These are phyloP conservation scores for Solanum gracilifrons DNA, from an alignment of 257 asterid species.

Conservation along the genomic window DNA sequence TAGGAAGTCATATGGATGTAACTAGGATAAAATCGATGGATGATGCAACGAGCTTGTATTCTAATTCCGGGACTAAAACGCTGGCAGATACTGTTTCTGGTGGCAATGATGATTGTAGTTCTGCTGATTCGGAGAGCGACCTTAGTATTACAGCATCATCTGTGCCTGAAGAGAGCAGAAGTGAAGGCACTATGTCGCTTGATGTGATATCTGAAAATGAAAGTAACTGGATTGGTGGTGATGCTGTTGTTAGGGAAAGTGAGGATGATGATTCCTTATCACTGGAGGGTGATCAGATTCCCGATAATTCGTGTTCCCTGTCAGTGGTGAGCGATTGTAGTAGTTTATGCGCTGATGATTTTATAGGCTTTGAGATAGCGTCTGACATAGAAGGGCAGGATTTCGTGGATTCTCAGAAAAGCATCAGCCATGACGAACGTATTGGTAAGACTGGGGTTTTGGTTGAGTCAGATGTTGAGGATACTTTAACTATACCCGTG, in stretches of 20 bases:
- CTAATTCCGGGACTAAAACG: constrained; percentile 21
- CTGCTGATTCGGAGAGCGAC: constrained; percentile 13
- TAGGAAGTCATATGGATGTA: constrained; percentile 30
- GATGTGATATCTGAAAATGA: constrained; percentile 11
- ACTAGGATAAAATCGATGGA: constrained; percentile 29
- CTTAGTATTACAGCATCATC: constrained; percentile 14
- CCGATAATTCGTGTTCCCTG: constrained; percentile 49
- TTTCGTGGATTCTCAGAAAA: constrained; percentile 29
- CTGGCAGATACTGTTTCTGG: constrained; percentile 23
- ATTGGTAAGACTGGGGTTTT: constrained; percentile 15
- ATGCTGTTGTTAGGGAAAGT: constrained; percentile 31
- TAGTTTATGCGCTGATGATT: constrained; percentile 79
- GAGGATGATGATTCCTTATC: constrained; percentile 55
- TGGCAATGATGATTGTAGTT: constrained; percentile 12
- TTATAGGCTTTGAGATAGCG: constrained; percentile 31
- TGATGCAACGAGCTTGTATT: constrained; percentile 18
- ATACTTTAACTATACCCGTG: constrained; percentile 14
- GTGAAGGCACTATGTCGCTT: constrained; percentile 11
- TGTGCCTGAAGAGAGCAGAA: constrained; percentile 14
- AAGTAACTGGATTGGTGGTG: constrained; percentile 30
- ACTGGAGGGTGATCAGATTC: constrained; percentile 40
- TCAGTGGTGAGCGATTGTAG: constrained; percentile 80
- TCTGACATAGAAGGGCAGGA: constrained; percentile 25
- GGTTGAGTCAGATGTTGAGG: constrained; percentile 13
- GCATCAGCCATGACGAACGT: constrained; percentile 19